These are phyloP conservation scores for Coemansia biformis DNA, from an alignment of 192 early-diverging fungal species.

Conservation along the genomic window DNA sequence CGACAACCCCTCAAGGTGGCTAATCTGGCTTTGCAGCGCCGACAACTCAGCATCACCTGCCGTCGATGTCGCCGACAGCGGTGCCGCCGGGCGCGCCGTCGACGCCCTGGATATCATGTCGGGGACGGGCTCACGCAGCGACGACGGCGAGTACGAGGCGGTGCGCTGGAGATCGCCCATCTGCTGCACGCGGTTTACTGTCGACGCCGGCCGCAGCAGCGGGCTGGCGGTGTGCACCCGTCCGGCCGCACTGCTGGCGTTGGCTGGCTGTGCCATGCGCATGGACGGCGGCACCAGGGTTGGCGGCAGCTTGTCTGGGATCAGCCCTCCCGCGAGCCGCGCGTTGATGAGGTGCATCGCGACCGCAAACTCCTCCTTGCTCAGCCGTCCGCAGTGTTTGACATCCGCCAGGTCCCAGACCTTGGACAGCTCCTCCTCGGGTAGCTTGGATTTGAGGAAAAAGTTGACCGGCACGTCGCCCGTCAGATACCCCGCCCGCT, in stretches of 20 bases:
- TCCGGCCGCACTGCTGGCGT: conserved; percentile 9
- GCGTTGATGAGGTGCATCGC: conserved; percentile 75
- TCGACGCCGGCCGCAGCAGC: conserved; percentile 22
- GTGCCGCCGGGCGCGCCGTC: conserved; percentile 19
- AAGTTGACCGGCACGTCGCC: conserved; percentile 72
- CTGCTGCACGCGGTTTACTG: conserved; percentile 11
- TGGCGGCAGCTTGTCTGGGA: conserved; percentile 51
- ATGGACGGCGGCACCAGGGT: conserved; percentile 48
- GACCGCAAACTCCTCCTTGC: conserved; percentile 70
- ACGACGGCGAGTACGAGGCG: conserved; percentile 18
- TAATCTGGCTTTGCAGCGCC: conserved; percentile 31
- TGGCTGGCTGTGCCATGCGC: conserved; percentile 17
- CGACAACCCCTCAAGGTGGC: conserved; percentile 41
- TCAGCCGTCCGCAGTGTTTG: conserved; percentile 55
- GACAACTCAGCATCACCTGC: conserved; percentile 22
- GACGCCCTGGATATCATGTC: conserved; percentile 20
- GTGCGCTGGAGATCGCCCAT: conserved; percentile 29
- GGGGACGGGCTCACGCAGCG: conserved; percentile 13
- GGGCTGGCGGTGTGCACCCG: conserved; percentile 35
- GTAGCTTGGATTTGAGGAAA: conserved; percentile 74
- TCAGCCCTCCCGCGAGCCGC: conserved; percentile 47
- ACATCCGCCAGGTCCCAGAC: conserved; percentile 79
- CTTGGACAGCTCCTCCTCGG: conserved; percentile 60
- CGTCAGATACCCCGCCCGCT: conserved; percentile 56
- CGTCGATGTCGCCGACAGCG: conserved; percentile 16